Evolutionary conservation across 2,329 filamentous ascomycete species (phyloP).

Genomic region (Arthrinium puccinioides): DNA sequence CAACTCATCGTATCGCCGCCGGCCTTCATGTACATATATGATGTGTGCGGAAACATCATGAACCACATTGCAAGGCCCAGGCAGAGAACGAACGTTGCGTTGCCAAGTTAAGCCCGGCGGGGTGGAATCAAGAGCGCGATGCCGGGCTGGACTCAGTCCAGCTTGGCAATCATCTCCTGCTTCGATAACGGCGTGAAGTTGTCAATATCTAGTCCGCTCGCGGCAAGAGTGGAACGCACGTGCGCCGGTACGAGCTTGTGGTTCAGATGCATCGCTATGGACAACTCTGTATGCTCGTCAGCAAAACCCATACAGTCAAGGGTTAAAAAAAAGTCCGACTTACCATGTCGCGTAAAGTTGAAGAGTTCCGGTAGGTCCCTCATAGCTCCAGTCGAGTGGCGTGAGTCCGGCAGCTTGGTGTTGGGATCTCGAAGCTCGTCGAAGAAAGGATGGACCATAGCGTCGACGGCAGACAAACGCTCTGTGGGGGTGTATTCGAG

Average conservation of each 20-base stretch:
- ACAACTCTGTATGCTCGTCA: conserved; percentile 62
- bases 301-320: conserved; percentile 11
- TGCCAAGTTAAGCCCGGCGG: conserved; percentile 21
- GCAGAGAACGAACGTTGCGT: conserved; percentile 22
- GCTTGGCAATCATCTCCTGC: conserved; percentile 94
- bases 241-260: conserved; percentile 80
- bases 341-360: conserved; percentile 91
- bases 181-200: conserved; percentile 86
- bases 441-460: conserved; percentile 98
- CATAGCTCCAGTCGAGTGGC: conserved; percentile 72
- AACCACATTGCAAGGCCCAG: conserved; percentile 18
- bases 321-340: conserved; percentile 21
- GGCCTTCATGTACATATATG: conserved; percentile 4
- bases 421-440: conserved; percentile 90
- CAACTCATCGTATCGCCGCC: background rate
- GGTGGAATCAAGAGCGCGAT: conserved; percentile 19
- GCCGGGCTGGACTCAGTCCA: conserved; percentile 63
- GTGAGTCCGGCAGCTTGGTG: conserved; percentile 88
- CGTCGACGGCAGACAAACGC: conserved; percentile 85
- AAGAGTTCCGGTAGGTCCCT: conserved; percentile 84
- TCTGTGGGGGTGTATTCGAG: conserved; percentile 97
- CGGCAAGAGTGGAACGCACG: conserved; percentile 64
- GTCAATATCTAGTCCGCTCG: conserved; percentile 83
- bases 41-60: conserved; percentile 13
- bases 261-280: conserved; percentile 87